phyloP scores from a whole-genome alignment of 2,329 filamentous ascomycete genomes.

The Botrytis tulipae region DNA sequence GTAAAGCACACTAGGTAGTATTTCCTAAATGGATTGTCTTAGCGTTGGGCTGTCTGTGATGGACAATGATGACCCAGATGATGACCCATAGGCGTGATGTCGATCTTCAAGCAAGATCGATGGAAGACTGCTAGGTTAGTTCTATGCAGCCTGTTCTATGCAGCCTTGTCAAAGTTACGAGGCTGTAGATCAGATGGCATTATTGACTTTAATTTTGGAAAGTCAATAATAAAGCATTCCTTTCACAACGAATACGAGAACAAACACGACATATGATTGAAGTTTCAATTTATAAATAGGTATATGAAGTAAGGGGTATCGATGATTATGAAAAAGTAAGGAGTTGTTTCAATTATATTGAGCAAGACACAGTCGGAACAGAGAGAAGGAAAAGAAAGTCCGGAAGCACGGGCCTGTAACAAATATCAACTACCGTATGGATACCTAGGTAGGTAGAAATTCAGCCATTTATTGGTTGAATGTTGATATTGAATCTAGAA shows the following conservation, averaged over 20 bases:
- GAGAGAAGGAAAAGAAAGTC: background rate
- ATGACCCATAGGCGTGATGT: background rate
- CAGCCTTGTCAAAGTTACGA: background rate
- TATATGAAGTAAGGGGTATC: background rate
- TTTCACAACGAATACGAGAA: background rate
- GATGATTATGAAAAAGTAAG: conserved; percentile 2
- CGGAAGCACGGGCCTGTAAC: background rate
- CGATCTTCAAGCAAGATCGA: background rate
- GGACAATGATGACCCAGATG: background rate
- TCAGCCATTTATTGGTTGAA: background rate
- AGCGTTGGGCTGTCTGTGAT: background rate
- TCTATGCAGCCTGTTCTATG: conserved; percentile 13
- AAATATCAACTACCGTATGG: no score
- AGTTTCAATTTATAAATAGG: conserved; percentile 1
- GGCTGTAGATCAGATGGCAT: background rate
- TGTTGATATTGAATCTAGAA: background rate
- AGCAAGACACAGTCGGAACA: background rate
- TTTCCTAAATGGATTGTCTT: background rate
- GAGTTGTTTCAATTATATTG: conserved; percentile 13
- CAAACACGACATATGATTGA: background rate
- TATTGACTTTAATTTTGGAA: background rate
- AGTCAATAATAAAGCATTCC: background rate
- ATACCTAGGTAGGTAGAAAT: background rate
- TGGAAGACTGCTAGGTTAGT: background rate
- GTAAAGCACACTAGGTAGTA: background rate